A percentile compares a stretch with the other conserved stretches of the same genome.
These are phyloP conservation scores for Oryza glumipatula DNA, from an alignment of 176 grass and related monocot genomes.

Conservation along the genomic window DNA sequence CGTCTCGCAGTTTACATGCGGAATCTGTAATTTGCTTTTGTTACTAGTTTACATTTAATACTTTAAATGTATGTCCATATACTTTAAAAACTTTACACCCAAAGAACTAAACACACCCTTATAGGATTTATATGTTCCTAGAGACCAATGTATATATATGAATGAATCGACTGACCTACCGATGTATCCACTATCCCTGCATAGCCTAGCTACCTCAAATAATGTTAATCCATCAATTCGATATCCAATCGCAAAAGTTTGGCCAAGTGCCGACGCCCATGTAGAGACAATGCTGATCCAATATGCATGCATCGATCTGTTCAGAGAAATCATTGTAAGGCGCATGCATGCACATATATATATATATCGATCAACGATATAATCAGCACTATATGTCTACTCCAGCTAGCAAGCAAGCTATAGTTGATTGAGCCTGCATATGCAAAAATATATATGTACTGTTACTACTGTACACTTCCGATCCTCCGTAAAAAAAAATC, in stretches of 20 bases:
- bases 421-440: not conserved
- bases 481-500: too few species aligned
- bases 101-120: too few species aligned
- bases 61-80: too few species aligned
- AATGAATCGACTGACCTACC: too few species aligned
- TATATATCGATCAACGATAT: not conserved
- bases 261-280: not conserved
- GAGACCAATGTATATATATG: not conserved
- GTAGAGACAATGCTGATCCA: slow-evolving; percentile 4
- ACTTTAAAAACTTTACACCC: too few species aligned
- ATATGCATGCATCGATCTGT: not conserved
- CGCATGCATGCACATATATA: not conserved
- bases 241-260: not conserved
- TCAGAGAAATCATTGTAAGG: too few species aligned
- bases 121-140: too few species aligned
- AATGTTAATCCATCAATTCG: not conserved
- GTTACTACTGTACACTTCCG: too few species aligned
- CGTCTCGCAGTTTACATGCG: too few species aligned
- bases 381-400: not conserved
- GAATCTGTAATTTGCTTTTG: too few species aligned
- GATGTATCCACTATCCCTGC: too few species aligned
- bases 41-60: too few species aligned
- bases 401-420: not conserved
- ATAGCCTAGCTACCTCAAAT: not conserved
- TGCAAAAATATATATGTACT: not conserved